A percentile compares a stretch with the other conserved stretches of the same genome.
Evolutionary conservation across 2,329 filamentous ascomycete genomes (phyloP).

Genomic region (Lachnellula suecica): DNA sequence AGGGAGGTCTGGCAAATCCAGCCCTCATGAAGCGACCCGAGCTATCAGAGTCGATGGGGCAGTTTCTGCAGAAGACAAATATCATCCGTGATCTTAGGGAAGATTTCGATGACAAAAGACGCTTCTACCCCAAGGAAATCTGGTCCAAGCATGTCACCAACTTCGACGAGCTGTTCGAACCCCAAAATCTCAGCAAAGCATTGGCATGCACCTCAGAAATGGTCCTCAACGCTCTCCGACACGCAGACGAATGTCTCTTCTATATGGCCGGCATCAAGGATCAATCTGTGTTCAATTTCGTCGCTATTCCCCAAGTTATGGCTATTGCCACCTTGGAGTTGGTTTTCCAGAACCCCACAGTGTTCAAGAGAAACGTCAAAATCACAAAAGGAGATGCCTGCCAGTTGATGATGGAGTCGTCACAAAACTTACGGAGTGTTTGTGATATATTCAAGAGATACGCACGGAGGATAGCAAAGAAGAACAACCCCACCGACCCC

Average conservation of each 20-base stretch:
- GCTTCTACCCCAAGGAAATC: conserved; percentile 94
- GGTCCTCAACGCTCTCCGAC: conserved; percentile 84
- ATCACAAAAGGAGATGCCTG: conserved; percentile 96
- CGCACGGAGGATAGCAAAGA: conserved; percentile 79
- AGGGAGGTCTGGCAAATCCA: conserved; percentile 82
- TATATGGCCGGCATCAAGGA: conserved; percentile 94
- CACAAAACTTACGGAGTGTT: conserved; percentile 80
- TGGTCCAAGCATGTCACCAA: conserved; percentile 93
- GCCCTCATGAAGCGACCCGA: conserved; percentile 75
- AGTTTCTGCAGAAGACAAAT: conserved; percentile 97
- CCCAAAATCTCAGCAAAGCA: conserved; percentile 73
- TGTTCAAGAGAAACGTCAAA: conserved; percentile 89
- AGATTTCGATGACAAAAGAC: conserved; percentile 81
- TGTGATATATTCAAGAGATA: conserved; percentile 82
- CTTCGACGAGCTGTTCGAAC: conserved; percentile 88
- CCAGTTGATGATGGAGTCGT: conserved; percentile 86
- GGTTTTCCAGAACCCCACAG: conserved; percentile 85
- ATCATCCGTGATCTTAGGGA: conserved; percentile 96
- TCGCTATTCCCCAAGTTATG: conserved; percentile 95
- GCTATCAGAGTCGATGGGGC: conserved; percentile 92
- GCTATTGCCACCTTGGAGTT: conserved; percentile 92
- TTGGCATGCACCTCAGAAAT: conserved; percentile 89
- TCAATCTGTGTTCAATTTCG: conserved; percentile 99
- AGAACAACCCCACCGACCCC: conserved; percentile 91
- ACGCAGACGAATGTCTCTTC: conserved; percentile 92